Conservation (phyloP, 2,329 filamentous ascomycete genomes). For the Trichoderma sp. region DNA sequence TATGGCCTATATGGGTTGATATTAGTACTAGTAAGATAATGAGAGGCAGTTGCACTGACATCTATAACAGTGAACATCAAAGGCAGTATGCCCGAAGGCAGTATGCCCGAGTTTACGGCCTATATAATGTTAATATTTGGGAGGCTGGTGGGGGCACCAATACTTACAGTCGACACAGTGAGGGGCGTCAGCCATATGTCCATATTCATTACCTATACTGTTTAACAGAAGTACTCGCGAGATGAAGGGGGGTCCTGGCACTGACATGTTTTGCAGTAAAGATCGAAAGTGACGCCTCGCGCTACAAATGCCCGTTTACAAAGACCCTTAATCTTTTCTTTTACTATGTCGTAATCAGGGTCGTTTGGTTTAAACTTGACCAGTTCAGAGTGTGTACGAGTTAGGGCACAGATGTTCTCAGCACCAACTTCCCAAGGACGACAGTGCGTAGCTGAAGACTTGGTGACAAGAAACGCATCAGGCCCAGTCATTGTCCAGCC, state of each 20-base stretch:
- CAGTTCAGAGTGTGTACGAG: neutral
- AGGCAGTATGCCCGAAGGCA: neutral
- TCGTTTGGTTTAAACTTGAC: neutral
- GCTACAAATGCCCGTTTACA: neutral
- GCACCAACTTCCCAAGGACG: neutral
- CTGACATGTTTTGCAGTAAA: neutral
- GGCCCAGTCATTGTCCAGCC: neutral
- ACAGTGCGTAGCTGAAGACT: neutral
- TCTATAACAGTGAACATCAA: neutral
- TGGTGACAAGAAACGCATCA: neutral
- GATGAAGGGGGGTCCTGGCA: neutral
- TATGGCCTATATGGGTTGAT: neutral
- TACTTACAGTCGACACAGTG: neutral
- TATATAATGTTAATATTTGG: neutral
- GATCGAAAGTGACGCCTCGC: neutral
- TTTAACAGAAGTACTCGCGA: neutral
- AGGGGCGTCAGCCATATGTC: neutral
- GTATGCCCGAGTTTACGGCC: too few relatives aligned
- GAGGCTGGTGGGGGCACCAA: neutral
- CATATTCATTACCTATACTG: neutral
- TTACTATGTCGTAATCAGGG: neutral
- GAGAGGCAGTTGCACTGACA: neutral
- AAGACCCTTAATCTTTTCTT: neutral
- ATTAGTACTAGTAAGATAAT: neutral
- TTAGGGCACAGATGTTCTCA: neutral